Base-by-base conservation (phyloP, 1,284 basidiomycete species). In the Puccinia triticina region DNA sequence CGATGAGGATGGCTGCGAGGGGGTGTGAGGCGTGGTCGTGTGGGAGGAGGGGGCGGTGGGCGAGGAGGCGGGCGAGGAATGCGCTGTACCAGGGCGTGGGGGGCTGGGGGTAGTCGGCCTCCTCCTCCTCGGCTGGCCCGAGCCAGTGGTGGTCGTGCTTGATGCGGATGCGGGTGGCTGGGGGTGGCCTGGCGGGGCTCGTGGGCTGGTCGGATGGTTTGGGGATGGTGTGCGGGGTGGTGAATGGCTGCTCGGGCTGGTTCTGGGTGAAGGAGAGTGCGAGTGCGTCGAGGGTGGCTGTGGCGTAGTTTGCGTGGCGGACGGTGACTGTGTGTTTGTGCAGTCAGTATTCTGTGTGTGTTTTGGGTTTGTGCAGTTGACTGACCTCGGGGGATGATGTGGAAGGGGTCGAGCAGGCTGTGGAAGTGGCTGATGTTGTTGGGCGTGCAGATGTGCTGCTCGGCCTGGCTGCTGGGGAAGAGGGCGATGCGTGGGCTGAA, bases 1-100 rank as follows among this genome's bases (percentile, higher is more conserved):
- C 84, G 21, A 84, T 85, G 67, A 86, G 77, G 7, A 86, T 59
- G 77, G 83, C 84, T 83, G 77, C 48, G n/a, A 71, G n/a, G 21
- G 43, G 53, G 37, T 64, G 72, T n/a, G 59, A 72, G 40, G 77
- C 57, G 29, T 64, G 48, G 67, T 81, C 69, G 43, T 78, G 69
- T 37, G 43, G 32, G 37, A 53, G 59, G 4, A 71, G 37, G 11
- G 66, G 79, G 0, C 74, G 48, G 14, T 61, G 73, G 21, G 72
- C 59, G 34, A 83, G 26, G 8, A 77, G 32, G 7, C 77, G 50
- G 50, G 81, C 82, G 66, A 50, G 77, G 59, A 53, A 83, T 71
- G 16, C 82, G 79, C 72, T 84, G 83, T 50, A 81, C 84, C 66
- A 85, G 72, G 34, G 84, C 80, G 72, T 84, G 53, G 72, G 82